Evolutionary conservation across 768 basidiomycete genomes (phyloP).

Genomic region (Tricholoma saponaceum): DNA sequence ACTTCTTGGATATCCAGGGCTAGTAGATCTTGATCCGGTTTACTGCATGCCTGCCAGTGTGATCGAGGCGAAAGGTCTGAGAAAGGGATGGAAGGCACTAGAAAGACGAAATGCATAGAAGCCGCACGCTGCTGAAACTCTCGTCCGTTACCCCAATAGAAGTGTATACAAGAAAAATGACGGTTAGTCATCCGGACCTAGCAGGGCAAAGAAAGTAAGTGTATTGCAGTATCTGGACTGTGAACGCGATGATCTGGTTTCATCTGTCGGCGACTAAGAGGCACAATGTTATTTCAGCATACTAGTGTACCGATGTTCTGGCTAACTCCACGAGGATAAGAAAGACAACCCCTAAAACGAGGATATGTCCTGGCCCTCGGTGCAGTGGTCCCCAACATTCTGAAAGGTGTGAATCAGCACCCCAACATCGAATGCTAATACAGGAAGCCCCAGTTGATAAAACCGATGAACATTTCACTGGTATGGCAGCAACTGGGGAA

Average conservation of each 20-base stretch:
- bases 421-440: too few relatives aligned
- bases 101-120: not conserved
- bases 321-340: not conserved
- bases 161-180: not conserved
- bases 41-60: constrained; percentile 90
- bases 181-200: not conserved
- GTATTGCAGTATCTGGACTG: not conserved
- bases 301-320: too few relatives aligned
- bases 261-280: too few relatives aligned
- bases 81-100: not conserved
- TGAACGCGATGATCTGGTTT: not conserved
- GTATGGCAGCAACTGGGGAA: too few relatives aligned
- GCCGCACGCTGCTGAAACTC: not conserved
- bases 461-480: too few relatives aligned
- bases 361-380: too few relatives aligned
- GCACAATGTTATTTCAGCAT: too few relatives aligned
- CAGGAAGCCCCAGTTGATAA: too few relatives aligned
- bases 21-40: constrained; percentile 87
- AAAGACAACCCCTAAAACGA: not conserved
- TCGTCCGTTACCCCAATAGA: too few relatives aligned
- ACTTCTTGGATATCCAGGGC: constrained; percentile 78
- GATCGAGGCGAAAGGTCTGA: constrained; percentile 38
- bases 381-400: too few relatives aligned
- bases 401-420: too few relatives aligned
- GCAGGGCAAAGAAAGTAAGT: too few relatives aligned